These are phyloP conservation scores for Magnolia officinalis DNA, from an alignment of 164 flowering plant species.

Conservation along the genomic window DNA sequence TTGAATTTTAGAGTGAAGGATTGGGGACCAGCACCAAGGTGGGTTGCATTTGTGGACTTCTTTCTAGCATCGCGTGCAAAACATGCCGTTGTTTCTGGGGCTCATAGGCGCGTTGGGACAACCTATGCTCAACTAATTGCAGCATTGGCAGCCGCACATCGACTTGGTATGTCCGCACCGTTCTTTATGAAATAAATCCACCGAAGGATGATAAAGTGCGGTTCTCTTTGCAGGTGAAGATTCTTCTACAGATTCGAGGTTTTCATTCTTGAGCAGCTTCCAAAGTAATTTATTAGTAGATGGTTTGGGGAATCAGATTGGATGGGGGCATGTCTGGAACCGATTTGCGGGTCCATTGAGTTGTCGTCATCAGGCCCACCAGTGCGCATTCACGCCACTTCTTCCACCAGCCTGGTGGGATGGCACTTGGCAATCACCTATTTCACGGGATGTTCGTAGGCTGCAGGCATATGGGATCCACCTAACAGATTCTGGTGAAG, in stretches of 20 bases:
- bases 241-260: conserved; percentile 31
- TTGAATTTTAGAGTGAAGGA: conserved; percentile 70
- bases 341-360: conserved; percentile 89
- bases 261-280: conserved; percentile 85
- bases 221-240: conserved; percentile 40
- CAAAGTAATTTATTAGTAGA: conserved; percentile 66
- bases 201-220: background rate
- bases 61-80: conserved; percentile 90
- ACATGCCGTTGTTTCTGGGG: conserved; percentile 83
- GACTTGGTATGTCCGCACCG: conserved; percentile 42
- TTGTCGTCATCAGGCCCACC: conserved; percentile 61
- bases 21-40: conserved; percentile 99
- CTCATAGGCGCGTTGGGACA: conserved; percentile 93
- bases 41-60: conserved; percentile 99
- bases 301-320: conserved; percentile 70
- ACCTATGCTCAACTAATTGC: conserved; percentile 95
- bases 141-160: conserved; percentile 78
- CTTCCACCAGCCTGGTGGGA: conserved; percentile 99
- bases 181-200: conserved; percentile 1
- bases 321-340: conserved; percentile 99
- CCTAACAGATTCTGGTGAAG: conserved; percentile 62
- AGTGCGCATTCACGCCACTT: conserved; percentile 84
- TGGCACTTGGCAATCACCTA: conserved; percentile 90
- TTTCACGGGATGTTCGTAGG: conserved; percentile 62
- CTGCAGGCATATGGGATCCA: conserved; percentile 62